Conservation (phyloP, 345 rosid genomes). For the Aquilaria sinensis region DNA sequence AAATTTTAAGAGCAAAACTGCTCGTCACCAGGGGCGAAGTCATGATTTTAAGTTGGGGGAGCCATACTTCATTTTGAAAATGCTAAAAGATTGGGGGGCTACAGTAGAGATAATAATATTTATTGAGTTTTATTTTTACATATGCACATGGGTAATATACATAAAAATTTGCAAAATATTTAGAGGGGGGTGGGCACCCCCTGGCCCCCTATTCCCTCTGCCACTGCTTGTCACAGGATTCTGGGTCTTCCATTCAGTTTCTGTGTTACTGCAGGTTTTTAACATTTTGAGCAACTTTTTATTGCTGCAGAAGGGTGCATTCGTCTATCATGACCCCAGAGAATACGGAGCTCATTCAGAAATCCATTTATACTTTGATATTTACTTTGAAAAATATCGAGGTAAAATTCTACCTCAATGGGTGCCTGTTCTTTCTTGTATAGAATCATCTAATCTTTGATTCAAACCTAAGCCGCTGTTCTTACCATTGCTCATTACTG, state of each 20-base stretch:
- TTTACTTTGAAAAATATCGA: conserved; percentile 93
- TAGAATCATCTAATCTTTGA: neutral
- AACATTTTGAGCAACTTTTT: neutral
- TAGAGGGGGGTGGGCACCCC: no score
- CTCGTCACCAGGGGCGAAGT: no score
- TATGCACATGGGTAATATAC: no score
- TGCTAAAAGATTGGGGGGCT: no score
- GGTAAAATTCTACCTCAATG: conserved; percentile 32
- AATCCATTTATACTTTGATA: conserved; percentile 77
- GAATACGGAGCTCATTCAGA: conserved; percentile 78
- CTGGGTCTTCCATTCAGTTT: neutral
- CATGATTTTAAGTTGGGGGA: no score
- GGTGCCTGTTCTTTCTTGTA: neutral
- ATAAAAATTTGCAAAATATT: no score
- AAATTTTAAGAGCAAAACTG: no score
- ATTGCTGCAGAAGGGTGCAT: conserved; percentile 51
- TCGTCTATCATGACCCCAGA: conserved; percentile 88
- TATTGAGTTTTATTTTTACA: no score
- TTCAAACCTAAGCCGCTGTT: neutral
- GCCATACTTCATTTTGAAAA: no score
- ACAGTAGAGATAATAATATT: no score
- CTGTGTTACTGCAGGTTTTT: neutral
- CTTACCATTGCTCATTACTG: conserved; percentile 5
- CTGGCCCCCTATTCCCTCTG: no score
- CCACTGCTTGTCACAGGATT: no score